Percentiles rank a stretch among this genome's conserved stretches.
These are phyloP conservation scores for Sugiyamaella neomexicana DNA, from an alignment of 1,139 yeast species.

Conservation along the genomic window DNA sequence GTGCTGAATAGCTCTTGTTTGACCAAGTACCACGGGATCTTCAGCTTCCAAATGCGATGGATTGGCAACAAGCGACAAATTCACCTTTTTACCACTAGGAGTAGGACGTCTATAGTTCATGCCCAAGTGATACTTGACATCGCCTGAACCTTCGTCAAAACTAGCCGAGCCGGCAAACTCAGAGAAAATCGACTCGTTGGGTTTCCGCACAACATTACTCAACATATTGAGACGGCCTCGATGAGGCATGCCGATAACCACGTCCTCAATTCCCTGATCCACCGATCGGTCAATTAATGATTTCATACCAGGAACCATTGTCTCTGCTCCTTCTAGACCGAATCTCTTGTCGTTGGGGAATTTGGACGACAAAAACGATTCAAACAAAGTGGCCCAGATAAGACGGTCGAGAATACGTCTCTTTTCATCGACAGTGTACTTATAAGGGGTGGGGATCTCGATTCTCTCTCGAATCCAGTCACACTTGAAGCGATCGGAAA, in stretches of 20 bases:
- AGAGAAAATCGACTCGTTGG: constrained; percentile 94
- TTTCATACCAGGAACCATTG: constrained; percentile 95
- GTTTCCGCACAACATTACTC: constrained; percentile 97
- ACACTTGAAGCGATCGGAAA: constrained; percentile 92
- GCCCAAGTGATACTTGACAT: constrained; percentile 98
- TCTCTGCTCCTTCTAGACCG: constrained; percentile 98
- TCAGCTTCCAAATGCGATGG: constrained; percentile 99
- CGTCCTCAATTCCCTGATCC: constrained; percentile 90
- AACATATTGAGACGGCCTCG: constrained; percentile 98
- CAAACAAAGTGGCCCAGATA: constrained; percentile 95
- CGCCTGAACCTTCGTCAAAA: constrained; percentile 89
- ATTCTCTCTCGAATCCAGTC: constrained; percentile 98
- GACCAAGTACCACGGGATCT: constrained; percentile 98
- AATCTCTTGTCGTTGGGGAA: constrained; percentile 98
- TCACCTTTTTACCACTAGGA: constrained; percentile 95
- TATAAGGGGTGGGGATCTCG: constrained; percentile 87
- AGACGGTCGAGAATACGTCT: constrained; percentile 94
- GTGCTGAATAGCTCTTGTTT: constrained; percentile 95
- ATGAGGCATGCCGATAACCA: constrained; percentile 99
- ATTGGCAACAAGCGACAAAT: constrained; percentile 93
- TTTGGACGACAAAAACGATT: constrained; percentile 85
- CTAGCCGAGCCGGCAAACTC: constrained; percentile 91
- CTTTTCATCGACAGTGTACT: constrained; percentile 84
- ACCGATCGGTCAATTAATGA: constrained; percentile 92
- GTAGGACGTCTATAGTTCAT: constrained; percentile 99